Percentiles rank a stretch among this genome's conserved stretches.
phyloP scores from a whole-genome alignment of 257 asterid species.

The Jacaranda copaia region DNA sequence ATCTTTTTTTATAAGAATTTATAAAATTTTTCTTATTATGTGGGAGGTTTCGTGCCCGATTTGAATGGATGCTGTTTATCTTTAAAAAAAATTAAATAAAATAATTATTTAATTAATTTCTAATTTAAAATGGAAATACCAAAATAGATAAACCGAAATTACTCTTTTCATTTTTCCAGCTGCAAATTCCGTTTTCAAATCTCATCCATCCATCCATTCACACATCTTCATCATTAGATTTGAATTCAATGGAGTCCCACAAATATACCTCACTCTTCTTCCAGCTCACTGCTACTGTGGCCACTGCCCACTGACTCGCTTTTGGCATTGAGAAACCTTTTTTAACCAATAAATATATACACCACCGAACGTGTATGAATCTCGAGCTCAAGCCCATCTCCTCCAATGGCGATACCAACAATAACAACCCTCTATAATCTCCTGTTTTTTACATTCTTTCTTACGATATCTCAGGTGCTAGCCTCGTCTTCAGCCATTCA shows the following conservation, averaged over 20 bases:
- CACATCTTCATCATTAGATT: slow-evolving; percentile 9
- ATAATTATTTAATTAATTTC: no score
- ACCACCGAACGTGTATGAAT: slow-evolving; percentile 17
- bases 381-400: slow-evolving; percentile 32
- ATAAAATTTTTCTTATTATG: no score
- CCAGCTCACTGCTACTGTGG: slow-evolving; percentile 41
- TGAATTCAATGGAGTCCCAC: slow-evolving; percentile 29
- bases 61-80: no score
- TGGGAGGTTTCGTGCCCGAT: no score
- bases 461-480: background rate
- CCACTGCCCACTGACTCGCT: slow-evolving; percentile 28
- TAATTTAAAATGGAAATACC: no score
- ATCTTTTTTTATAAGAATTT: no score
- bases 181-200: slow-evolving; percentile 14
- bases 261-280: slow-evolving; percentile 18
- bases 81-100: no score
- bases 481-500: slow-evolving; percentile 15
- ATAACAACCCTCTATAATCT: background rate
- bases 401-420: slow-evolving; percentile 46
- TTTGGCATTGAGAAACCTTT: background rate
- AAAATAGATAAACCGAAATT: background rate
- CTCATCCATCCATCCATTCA: slow-evolving; percentile 32
- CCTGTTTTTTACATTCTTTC: background rate
- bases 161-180: background rate
- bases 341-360: slow-evolving; percentile 27